phyloP scores from a whole-genome alignment of 2,329 filamentous ascomycete species.

The Lasiodiplodia hormozganensis region DNA sequence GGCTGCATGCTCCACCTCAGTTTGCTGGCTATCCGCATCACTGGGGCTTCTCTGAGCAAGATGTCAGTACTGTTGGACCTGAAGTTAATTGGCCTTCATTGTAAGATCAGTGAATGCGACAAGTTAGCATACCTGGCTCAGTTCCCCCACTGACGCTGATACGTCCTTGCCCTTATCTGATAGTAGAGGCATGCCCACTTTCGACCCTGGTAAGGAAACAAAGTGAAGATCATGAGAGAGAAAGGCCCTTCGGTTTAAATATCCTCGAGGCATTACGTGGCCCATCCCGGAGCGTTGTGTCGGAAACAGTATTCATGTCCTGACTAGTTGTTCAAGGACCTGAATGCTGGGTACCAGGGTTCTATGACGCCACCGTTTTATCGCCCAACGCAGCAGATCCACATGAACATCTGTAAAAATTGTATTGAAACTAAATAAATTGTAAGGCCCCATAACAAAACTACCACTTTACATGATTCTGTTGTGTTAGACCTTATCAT shows the following conservation, averaged over 20 bases:
- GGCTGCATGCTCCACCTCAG: constrained; percentile 3
- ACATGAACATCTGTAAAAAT: no score
- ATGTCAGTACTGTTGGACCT: background rate
- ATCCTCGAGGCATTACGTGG: background rate
- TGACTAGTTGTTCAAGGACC: background rate
- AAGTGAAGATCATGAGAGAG: background rate
- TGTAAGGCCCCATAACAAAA: no score
- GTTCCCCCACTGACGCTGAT: background rate
- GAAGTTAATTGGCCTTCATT: background rate
- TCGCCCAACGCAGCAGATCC: no score
- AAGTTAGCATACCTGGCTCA: background rate
- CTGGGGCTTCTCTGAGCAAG: background rate
- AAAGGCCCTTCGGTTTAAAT: background rate
- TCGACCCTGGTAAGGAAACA: background rate
- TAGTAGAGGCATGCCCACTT: background rate
- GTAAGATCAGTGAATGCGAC: background rate
- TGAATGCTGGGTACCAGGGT: no score
- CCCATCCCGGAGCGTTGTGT: background rate
- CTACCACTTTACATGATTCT: no score
- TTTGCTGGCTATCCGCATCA: background rate
- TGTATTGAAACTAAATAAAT: no score
- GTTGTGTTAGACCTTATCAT: no score
- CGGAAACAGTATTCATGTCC: background rate
- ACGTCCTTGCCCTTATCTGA: constrained; percentile 7
- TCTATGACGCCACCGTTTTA: no score